Evolutionary conservation across 352 stramenopile genomes (phyloP), one percentile per base, ranked within the genome.

Genomic region (Globisporangium acanthophoron): DNA sequence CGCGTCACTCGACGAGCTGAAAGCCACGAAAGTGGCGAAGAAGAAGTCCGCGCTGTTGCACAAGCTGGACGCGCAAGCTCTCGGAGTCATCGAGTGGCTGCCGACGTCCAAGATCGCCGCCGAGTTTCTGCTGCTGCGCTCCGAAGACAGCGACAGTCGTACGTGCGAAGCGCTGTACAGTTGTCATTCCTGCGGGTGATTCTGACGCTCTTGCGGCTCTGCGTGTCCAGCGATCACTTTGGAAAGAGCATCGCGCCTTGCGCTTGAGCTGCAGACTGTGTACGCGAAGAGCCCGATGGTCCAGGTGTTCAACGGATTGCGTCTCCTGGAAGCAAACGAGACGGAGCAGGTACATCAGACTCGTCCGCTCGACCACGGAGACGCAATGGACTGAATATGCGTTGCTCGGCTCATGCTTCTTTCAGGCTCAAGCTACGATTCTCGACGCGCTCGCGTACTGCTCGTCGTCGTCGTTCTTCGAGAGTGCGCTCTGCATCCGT

Each of bases 121-220:
- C 1, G 85, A 95, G 64, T 90, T 78, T 24, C 54, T 92, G 43
- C 59, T 95, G 35, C 61, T 92, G 45, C 83, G 85, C 51, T 81
- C 70, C 1, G 85, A 95, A 58, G 85, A 95, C 54, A 40, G 67
- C 20, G 79, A 90, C 51, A 82, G 69, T 7, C 76, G 85, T 95
- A 71, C 59, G 77, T 77, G 5, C 49, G 3, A 21, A 46, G 18
- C 27, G 1, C 29, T 57, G n/a, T 13, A 6, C 33, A 44, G 15
- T 13, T 20, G 7, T 12, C 18, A 9, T 8, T 52, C 48, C 16
- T 24, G 1, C 18, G 11, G 3, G 37, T 35, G 16, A 35, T 11
- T 12, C 37, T 65, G 18, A 64, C 46, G 24, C 13, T 56, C 8
- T 40, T 52, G 5, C 33, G 41, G 15, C 13, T 45, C 7, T 12